phyloP scores from a whole-genome alignment of 2,329 filamentous ascomycete species.

The Lasiodiplodia sp. region DNA sequence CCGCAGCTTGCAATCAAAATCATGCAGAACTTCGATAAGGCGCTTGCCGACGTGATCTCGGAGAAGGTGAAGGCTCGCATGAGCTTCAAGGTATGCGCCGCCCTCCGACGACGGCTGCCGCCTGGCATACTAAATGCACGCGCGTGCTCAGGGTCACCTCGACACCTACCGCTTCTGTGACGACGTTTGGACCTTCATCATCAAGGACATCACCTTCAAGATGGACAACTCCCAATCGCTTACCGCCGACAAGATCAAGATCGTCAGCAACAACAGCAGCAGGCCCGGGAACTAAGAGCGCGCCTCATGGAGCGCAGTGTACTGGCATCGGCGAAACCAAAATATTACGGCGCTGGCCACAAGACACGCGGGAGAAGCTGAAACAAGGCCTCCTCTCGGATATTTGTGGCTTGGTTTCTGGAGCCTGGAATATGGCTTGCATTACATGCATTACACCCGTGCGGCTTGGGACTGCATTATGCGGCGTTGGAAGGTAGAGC shows the following conservation, averaged over 20 bases:
- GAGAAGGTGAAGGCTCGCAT: slow-evolving; percentile 91
- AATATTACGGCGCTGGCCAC: not conserved
- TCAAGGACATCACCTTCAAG: slow-evolving; percentile 99
- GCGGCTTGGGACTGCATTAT: not conserved
- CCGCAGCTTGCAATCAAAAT: slow-evolving; percentile 99
- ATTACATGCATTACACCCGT: slow-evolving; percentile 7
- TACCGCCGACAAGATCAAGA: slow-evolving; percentile 92
- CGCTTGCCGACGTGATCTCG: slow-evolving; percentile 87
- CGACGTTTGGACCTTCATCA: slow-evolving; percentile 99
- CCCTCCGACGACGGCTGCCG: not conserved
- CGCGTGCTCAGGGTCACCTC: slow-evolving; percentile 76
- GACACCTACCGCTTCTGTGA: slow-evolving; percentile 99
- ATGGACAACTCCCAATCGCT: slow-evolving; percentile 83
- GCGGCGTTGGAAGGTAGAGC: slow-evolving; percentile 9
- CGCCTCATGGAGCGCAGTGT: not conserved
- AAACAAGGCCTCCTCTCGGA: not conserved
- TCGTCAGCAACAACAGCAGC: slow-evolving; percentile 97
- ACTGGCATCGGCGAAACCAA: not conserved
- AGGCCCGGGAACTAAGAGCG: slow-evolving; percentile 58
- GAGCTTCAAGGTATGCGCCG: slow-evolving; percentile 82
- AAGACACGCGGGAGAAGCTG: not conserved
- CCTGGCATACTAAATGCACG: slow-evolving; percentile 32
- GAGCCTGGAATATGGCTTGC: slow-evolving; percentile 18
- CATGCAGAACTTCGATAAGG: slow-evolving; percentile 91
- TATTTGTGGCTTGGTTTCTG: not conserved